Percentiles rank a stretch among this genome's conserved stretches.
phyloP scores from a whole-genome alignment of 176 grass and related monocot species.

The Oryza coarctata region DNA sequence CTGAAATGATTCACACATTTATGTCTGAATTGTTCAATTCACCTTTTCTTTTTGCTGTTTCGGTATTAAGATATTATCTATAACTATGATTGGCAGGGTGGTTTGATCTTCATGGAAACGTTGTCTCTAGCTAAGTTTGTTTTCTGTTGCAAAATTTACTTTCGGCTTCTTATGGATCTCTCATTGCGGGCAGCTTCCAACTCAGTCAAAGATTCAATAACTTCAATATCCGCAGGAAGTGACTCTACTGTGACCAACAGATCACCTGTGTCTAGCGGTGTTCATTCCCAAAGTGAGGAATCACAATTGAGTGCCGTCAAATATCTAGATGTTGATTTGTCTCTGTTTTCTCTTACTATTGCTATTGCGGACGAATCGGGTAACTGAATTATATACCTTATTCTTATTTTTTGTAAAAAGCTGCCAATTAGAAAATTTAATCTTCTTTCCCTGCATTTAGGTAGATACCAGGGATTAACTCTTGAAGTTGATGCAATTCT shows the following conservation, averaged over 20 bases:
- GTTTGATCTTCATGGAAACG: constrained; percentile 83
- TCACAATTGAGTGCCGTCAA: constrained; percentile 39
- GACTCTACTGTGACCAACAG: constrained; percentile 20
- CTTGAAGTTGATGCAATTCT: constrained; percentile 52
- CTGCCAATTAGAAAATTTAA: constrained; percentile 21
- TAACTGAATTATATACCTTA: constrained; percentile 42
- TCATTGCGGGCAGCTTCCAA: constrained; percentile 15
- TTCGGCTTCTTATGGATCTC: constrained; percentile 44
- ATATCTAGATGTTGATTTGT: constrained; percentile 57
- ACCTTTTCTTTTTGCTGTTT: neutral
- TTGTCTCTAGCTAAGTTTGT: constrained; percentile 67
- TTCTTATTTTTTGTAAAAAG: constrained; percentile 13
- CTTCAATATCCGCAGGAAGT: constrained; percentile 27
- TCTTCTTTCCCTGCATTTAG: constrained; percentile 43
- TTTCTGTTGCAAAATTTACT: constrained; percentile 58
- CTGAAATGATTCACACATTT: constrained; percentile 30
- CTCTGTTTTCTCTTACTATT: constrained; percentile 62
- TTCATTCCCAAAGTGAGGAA: constrained; percentile 45
- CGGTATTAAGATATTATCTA: constrained; percentile 34
- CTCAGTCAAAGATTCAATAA: constrained; percentile 40
- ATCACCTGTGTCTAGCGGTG: constrained; percentile 29
- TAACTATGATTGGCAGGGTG: constrained; percentile 64
- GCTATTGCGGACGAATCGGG: constrained; percentile 49
- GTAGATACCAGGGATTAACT: constrained; percentile 57
- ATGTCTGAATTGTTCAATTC: constrained; percentile 17